Conservation (phyloP, 2,329 filamentous ascomycete species). For the Cercospora citrullina region DNA sequence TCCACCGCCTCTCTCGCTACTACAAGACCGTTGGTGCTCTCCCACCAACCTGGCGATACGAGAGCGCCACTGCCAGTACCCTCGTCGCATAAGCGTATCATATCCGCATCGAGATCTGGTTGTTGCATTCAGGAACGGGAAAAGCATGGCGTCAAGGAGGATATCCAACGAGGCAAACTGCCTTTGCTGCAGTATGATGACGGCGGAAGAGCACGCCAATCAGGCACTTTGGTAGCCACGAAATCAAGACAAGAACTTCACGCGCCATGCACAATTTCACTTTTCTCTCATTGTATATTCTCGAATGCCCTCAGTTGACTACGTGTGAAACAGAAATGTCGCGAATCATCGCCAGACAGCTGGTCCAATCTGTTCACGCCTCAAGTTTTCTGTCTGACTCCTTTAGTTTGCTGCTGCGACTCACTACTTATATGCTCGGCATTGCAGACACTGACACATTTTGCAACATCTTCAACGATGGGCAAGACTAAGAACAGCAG, state of each 20-base stretch:
- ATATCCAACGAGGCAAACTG: conserved; percentile 15
- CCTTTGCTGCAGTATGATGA: conserved; percentile 17
- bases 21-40: conserved; percentile 92
- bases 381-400: not conserved
- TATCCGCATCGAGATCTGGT: conserved; percentile 16
- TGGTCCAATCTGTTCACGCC: not conserved
- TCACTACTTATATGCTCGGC: not conserved
- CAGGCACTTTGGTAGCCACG: conserved; percentile 22
- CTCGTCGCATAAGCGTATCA: conserved; percentile 73
- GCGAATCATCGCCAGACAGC: not conserved
- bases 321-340: not conserved
- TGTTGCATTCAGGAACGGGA: conserved; percentile 21
- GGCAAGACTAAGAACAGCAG: not conserved
- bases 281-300: no score
- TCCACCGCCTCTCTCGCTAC: conserved; percentile 99
- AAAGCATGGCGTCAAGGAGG: conserved; percentile 30
- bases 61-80: conserved; percentile 93
- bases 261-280: conserved; percentile 16
- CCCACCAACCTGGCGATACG: conserved; percentile 97
- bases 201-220: conserved; percentile 19
- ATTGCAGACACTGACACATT: not conserved
- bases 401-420: not conserved
- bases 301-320: not conserved
- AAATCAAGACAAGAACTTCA: conserved; percentile 26
- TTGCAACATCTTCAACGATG: not conserved